Conservation (phyloP, 169 alveolate genomes). For the Plasmodium inui region DNA sequence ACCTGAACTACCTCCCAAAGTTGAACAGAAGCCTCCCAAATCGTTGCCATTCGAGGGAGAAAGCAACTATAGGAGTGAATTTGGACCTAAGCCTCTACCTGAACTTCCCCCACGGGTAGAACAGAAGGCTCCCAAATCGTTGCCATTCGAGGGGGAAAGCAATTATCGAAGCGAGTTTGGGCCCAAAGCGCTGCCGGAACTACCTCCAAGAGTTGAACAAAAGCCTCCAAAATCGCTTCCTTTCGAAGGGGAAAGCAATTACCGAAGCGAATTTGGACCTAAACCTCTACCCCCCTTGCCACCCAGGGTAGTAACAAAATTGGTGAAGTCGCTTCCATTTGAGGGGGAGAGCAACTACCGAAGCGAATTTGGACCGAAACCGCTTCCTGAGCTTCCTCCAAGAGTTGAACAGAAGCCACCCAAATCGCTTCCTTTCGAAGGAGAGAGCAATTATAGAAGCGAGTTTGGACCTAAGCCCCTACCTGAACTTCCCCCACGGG, state of each 20-base stretch:
- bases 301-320: constrained; percentile 46
- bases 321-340: constrained; percentile 77
- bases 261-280: constrained; percentile 79
- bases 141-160: constrained; percentile 79
- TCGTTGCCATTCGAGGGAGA: constrained; percentile 81
- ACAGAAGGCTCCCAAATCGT: constrained; percentile 59
- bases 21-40: constrained; percentile 45
- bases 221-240: constrained; percentile 75
- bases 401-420: constrained; percentile 50
- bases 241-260: constrained; percentile 76
- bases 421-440: constrained; percentile 80
- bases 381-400: constrained; percentile 67
- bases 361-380: constrained; percentile 76
- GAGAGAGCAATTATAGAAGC: constrained; percentile 75
- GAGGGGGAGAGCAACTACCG: constrained; percentile 79
- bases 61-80: constrained; percentile 78
- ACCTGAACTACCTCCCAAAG: constrained; percentile 66
- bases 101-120: constrained; percentile 44
- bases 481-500: constrained; percentile 73
- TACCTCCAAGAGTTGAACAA: constrained; percentile 63
- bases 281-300: constrained; percentile 78
- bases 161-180: constrained; percentile 80
- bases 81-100: constrained; percentile 79
- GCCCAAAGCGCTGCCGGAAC: constrained; percentile 78
- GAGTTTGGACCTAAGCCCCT: constrained; percentile 82